phyloP scores from a whole-genome alignment of 2,329 filamentous ascomycete species.

The Cladosporium sp. region DNA sequence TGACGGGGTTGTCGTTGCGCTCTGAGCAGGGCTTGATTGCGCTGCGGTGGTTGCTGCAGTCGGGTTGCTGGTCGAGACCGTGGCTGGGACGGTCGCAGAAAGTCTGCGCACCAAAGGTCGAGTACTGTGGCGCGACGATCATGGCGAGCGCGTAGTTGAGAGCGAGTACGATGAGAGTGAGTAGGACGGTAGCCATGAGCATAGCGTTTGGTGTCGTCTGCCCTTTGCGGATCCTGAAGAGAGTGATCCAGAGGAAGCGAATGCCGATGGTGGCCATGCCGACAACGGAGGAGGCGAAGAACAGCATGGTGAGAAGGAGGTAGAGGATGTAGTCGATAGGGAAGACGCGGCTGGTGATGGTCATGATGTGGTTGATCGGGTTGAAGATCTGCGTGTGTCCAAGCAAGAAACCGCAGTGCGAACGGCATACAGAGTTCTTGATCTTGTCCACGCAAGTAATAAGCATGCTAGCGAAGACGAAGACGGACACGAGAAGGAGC shows the following conservation, averaged over 20 bases:
- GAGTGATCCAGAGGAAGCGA: slow-evolving; percentile 89
- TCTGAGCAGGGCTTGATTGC: slow-evolving; percentile 83
- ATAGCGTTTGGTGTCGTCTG: slow-evolving; percentile 90
- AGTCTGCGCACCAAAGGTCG: slow-evolving; percentile 90
- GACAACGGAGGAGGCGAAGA: slow-evolving; percentile 85
- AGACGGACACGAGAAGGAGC: slow-evolving; percentile 69
- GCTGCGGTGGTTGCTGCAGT: slow-evolving; percentile 71
- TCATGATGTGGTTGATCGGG: slow-evolving; percentile 86
- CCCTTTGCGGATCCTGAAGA: slow-evolving; percentile 88
- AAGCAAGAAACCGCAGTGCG: slow-evolving; percentile 87
- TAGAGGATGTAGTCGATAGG: slow-evolving; percentile 92
- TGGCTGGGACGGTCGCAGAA: slow-evolving; percentile 76
- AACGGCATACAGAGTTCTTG: slow-evolving; percentile 89
- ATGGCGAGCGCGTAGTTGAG: slow-evolving; percentile 92
- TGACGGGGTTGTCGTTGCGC: slow-evolving; percentile 66
- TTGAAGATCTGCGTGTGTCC: slow-evolving; percentile 90
- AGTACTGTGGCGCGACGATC: slow-evolving; percentile 93
- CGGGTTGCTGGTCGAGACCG: slow-evolving; percentile 65
- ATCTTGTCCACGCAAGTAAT: slow-evolving; percentile 96
- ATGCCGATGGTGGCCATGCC: slow-evolving; percentile 87
- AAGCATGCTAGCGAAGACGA: slow-evolving; percentile 89
- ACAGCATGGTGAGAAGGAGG: slow-evolving; percentile 76
- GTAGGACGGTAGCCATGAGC: slow-evolving; percentile 83
- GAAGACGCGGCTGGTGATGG: slow-evolving; percentile 78
- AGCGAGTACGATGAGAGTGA: slow-evolving; percentile 84